Evolutionary conservation across 768 basidiomycete genomes (phyloP), one percentile per base, ranked within the genome.

Genomic region (Dendrothele bispora): DNA sequence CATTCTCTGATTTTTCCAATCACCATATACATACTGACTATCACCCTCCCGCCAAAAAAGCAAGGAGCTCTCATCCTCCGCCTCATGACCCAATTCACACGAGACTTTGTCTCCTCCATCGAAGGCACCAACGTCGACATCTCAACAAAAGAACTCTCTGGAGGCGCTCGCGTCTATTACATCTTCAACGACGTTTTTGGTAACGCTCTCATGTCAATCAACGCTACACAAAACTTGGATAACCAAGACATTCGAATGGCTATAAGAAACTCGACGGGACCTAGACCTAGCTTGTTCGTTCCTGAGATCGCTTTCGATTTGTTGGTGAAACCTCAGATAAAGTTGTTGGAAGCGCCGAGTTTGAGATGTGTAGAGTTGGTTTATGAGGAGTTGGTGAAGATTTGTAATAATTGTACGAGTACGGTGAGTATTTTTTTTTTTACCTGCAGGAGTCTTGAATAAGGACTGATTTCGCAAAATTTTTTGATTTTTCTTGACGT

Each of bases 101-200:
- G 91, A 41, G 97, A 99, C 70, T 99, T 98, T 53, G 80, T 98
- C 43, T 87, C 95, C 0, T 95, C 94, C 12, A 97, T 99, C 57
- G 97, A 99, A 56, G 97, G 97, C 46, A 98, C 94, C 12, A 92
- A 92, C 47, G 80, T 95, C 30, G 91, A 97, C 52, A 89, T 98
- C 58, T 95, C 93, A 1, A 99, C 97, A 1, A 99, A 99, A 64
- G 97, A 99, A 64, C 83, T 99, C 14, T 98, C 91, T 5, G 97
- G 97, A 34, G 97, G 97, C 38, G 97, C 97, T 20, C 82, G 97
- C 44, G 93, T 99, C 68, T 98, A 98, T 69, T 98, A 98, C 72
- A 98, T 99, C 64, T 99, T 99, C 80, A 93, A 98, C 63, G 97
- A 98, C 60, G 83, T 98, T 44, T 99, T 98, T 61, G 97, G 97